Evolutionary conservation across 306 rosid genomes (phyloP).

Genomic region (Lathyrus tuberosus): DNA sequence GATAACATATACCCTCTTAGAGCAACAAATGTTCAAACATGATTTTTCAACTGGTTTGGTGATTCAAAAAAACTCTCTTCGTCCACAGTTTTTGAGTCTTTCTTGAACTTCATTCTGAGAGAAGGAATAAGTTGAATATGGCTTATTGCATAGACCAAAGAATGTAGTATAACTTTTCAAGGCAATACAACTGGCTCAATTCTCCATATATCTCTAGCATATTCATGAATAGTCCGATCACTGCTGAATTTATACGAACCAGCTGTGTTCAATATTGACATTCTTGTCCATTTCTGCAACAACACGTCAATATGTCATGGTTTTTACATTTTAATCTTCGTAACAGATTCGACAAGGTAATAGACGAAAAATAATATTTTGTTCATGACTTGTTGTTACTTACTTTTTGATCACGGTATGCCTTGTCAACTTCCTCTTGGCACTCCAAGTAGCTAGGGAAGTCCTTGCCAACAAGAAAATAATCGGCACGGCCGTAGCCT

Average conservation of each 20-base stretch:
- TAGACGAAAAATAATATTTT: slow-evolving; percentile 4
- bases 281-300: slow-evolving; percentile 84
- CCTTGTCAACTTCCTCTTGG: slow-evolving; percentile 84
- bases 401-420: slow-evolving; percentile 75
- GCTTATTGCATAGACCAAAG: neutral
- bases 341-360: neutral
- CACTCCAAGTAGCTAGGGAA: slow-evolving; percentile 90
- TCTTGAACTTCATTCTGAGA: neutral
- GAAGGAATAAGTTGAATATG: slow-evolving; percentile 3
- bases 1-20: neutral
- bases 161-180: slow-evolving; percentile 36
- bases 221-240: slow-evolving; percentile 87
- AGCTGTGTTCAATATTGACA: slow-evolving; percentile 93
- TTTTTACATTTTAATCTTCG: neutral
- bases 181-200: slow-evolving; percentile 60
- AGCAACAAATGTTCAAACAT: neutral
- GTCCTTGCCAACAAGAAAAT: slow-evolving; percentile 95
- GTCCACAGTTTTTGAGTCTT: neutral
- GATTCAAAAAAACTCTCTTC: slow-evolving; percentile 9
- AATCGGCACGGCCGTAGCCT: slow-evolving; percentile 91
- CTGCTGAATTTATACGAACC: slow-evolving; percentile 97
- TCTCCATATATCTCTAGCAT: slow-evolving; percentile 88
- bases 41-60: neutral
- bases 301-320: slow-evolving; percentile 34
- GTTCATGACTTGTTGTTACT: slow-evolving; percentile 16